These are phyloP conservation scores for Sungouiozyma ichnusensis DNA, from an alignment of 805 yeast species.

Conservation along the genomic window DNA sequence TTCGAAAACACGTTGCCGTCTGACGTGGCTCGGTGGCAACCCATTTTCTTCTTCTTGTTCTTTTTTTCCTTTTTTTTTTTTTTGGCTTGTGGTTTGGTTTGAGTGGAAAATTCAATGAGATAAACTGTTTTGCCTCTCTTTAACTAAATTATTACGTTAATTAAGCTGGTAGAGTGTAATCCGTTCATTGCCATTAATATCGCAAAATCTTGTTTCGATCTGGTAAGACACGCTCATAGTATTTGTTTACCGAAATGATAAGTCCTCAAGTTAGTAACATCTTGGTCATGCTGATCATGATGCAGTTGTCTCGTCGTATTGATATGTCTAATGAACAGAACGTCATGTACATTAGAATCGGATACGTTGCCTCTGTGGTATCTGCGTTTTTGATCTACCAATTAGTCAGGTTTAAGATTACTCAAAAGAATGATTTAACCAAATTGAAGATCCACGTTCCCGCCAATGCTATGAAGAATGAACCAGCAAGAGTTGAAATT, in stretches of 20 bases:
- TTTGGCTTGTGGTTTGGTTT: no score
- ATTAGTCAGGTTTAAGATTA: slow-evolving; percentile 48
- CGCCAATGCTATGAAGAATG: slow-evolving; percentile 64
- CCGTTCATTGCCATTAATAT: no score
- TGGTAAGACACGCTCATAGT: no score
- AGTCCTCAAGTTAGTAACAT: slow-evolving; percentile 84
- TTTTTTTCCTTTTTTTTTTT: no score
- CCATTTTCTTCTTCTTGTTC: no score
- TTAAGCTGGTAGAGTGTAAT: no score
- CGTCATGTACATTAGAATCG: slow-evolving; percentile 64
- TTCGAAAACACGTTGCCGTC: no score
- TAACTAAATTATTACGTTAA: no score
- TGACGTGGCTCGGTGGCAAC: no score
- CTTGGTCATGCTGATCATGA: slow-evolving; percentile 87
- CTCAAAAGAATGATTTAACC: slow-evolving; percentile 76
- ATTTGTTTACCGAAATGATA: slow-evolving; percentile 33
- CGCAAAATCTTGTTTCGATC: no score
- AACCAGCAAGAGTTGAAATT: slow-evolving; percentile 78
- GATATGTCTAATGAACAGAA: slow-evolving; percentile 78
- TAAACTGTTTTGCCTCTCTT: no score
- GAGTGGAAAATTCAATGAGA: no score
- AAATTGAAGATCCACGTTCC: slow-evolving; percentile 84
- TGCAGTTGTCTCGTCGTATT: slow-evolving; percentile 85
- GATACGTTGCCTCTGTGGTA: slow-evolving; percentile 56
- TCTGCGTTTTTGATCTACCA: slow-evolving; percentile 59